Evolutionary conservation across 768 basidiomycete species (phyloP), one percentile per base, ranked within the genome.

Genomic region (Rhizopogon sp.): DNA sequence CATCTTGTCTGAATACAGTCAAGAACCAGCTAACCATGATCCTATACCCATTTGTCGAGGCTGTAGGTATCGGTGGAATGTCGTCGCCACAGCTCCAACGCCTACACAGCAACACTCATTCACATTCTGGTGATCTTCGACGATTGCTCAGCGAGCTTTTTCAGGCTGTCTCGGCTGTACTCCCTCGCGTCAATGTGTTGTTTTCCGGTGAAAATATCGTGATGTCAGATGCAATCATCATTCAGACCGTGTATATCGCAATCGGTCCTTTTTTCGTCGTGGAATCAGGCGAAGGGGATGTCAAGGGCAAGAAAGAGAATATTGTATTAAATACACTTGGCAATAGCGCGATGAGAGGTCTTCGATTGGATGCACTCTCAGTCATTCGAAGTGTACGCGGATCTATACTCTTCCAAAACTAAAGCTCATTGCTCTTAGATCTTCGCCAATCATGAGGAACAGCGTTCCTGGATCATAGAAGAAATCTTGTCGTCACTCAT

Each of bases 381-480:
- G 77, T 97, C 56, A 87, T 98, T 54, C 81, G 95, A 55, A 90
- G 84, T 61, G 93, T 97, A 64, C 74, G 88, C 72, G 14, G 28
- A 51, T 9, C 53, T 40, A 49, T 25, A 17, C 20, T 42, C 16
- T 52, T 47, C n/a, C 33, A 7, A 37, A 33, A 39, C 22, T 29
- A 14, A 3, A 6, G 31, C 43, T 64, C 20, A 67, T 35, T 3
- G 14, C 39, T 52, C 40, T 1, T 62, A 97, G 95, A 87, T 95
- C 33, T 98, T 97, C 62, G 90, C 91, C 11, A 89, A 87, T 58
- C 86, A 98, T 64, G 85, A 90, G 60, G 88, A 87, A 42, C 97
- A 99, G 68, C 76, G 97, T 8, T 84, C 87, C 1, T 97, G 94
- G 94, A 96, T 98, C 58, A 88, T 98, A n/a, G 95, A 98, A 66